Evolutionary conservation across 768 basidiomycete species (phyloP), one percentile per base, ranked within the genome.

Genomic region (Cystobasidium tubakii): DNA sequence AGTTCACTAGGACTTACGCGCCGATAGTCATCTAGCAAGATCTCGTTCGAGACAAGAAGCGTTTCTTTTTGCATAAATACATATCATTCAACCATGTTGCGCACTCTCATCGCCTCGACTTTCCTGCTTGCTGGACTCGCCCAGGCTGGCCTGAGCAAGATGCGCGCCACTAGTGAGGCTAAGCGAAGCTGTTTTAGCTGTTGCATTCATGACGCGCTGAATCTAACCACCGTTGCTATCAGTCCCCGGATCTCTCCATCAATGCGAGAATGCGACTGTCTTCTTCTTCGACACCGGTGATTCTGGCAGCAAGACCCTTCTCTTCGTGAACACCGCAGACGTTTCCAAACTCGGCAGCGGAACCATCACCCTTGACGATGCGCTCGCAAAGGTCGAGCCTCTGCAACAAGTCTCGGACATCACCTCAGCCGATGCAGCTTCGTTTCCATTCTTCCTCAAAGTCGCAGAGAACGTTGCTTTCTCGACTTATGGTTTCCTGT

Each of bases 251-350:
- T 66, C 72, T 12, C 75, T 74, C 0, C 75, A 74, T 63, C 73
- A 77, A 55, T 77, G 77, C 69, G 75, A 77, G 55, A 13, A 54
- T 27, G 75, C 75, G 21, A 76, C 33, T 31, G 33, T 76, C 55
- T 75, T 76, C 75, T 71, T 77, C 63, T 77, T 77, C 64, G 74
- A 77, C 57, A 64, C 67, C 21, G 54, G 21, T n/a, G 67, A 74
- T 55, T 17, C 46, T 10, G 66, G 75, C 12, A 73, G 74, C n/a
- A 44, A 75, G 62, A 73, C 73, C 21, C 29, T 77, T 34, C 72
- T 75, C 50, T 63, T 77, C 64, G 43, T 76, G 25, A 74, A 75
- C n/a, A 25, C 71, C 64, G 6, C 27, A 17, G 29, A 66, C 43
- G 31, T 44, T 25, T 29, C 36, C 42, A 43, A 50, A 10, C 42